Evolutionary conservation across 805 yeast genomes (phyloP), one percentile per base, ranked within the genome.

Genomic region (Kodamaea lidongshanica): DNA sequence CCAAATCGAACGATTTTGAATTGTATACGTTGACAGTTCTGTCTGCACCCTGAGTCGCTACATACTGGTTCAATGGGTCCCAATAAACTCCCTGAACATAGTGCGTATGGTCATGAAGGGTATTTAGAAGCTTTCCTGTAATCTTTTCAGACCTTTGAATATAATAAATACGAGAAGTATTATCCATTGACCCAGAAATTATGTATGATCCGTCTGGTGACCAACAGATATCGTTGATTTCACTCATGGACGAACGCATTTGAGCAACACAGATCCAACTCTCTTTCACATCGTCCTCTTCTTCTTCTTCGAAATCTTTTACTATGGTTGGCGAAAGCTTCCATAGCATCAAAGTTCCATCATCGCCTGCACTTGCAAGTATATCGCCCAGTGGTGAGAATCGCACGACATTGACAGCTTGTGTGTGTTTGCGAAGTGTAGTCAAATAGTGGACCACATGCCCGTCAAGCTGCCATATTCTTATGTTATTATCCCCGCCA

Each of bases 1-100:
- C 17, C 19, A 32, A 28, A n/a, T 19, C 17, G 6, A 5, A 19
- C 17, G 6, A 28, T 11, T 11, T 25, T 3, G 27, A 8, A 25
- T 15, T 20, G 27, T 84, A 84, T n/a, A 92, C 61, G 40, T 76
- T 77, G 8, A 89, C 78, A 2, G 85, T 67, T 37, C 95, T 61
- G 56, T 92, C 98, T 8, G 96, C 94, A 15, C 92, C 77, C 52
- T 88, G 96, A 5, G 95, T 81, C 1, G 88, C 85, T 4, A 92
- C 54, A 42, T 56, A 85, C 51, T 80, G 74, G 39, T 80, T 77
- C 32, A 63, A 50, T 6, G 98, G 98, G 52, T 92, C 98, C 97
- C 97, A 92, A 0, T 81, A 67, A 4, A 92, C 89, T 3, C 99
- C 99, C 56, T 92, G 99, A 3, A 92, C 94, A 45, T 85, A 89